Conservation (phyloP, 345 rosid species). For the Eucalyptus leucophloia region DNA sequence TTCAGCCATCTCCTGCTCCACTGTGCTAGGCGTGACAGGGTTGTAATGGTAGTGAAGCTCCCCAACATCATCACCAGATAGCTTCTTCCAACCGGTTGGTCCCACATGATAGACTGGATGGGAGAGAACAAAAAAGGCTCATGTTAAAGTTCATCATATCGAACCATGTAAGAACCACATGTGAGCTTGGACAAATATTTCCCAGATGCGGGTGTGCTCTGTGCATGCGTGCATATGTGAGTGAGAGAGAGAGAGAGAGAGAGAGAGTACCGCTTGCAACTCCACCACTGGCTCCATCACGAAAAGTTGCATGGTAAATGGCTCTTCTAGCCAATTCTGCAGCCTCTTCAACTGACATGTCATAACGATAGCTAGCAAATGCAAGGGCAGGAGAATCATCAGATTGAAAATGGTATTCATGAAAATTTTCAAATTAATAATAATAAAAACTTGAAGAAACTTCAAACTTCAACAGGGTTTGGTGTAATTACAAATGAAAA, state of each 20-base stretch:
- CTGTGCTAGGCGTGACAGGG: conserved; percentile 46
- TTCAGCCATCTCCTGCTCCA: conserved; percentile 92
- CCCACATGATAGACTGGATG: conserved; percentile 86
- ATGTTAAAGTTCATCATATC: background rate
- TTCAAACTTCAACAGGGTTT: background rate
- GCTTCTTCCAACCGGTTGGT: conserved; percentile 89
- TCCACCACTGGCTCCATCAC: conserved; percentile 99
- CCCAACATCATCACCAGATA: conserved; percentile 95
- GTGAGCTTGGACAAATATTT: background rate
- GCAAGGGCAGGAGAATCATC: background rate
- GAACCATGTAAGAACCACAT: background rate
- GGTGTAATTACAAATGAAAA: background rate
- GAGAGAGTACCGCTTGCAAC: conserved; percentile 78
- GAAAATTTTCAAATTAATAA: background rate
- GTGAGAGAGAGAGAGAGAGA: background rate
- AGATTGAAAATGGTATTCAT: background rate
- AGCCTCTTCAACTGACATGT: conserved; percentile 89
- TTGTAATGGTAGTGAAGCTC: conserved; percentile 83
- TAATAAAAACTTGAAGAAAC: background rate
- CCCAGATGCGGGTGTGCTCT: background rate
- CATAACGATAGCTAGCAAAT: conserved; percentile 50
- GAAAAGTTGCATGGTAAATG: conserved; percentile 97
- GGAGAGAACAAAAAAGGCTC: background rate
- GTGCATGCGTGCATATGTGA: background rate
- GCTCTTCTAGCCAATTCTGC: conserved; percentile 91